Base-by-base conservation (phyloP, 768 basidiomycete species). In the Ramaria rubella region DNA sequence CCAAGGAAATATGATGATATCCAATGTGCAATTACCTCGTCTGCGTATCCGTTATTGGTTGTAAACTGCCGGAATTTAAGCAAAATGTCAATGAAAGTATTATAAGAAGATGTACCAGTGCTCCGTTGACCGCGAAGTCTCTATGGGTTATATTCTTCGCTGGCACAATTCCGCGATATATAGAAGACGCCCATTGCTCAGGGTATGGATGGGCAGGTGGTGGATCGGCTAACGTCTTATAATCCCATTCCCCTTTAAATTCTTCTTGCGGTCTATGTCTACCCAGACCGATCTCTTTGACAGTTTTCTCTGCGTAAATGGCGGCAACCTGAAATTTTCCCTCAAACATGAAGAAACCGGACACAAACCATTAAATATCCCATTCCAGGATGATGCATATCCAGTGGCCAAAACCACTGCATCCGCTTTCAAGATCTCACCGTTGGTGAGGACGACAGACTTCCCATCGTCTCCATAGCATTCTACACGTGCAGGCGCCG, bases 51-150 rank as follows among this genome's bases (percentile, higher is more conserved):
- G 33, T 73, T 73, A 62, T 82, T 81, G 0, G 79, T 70, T 0
- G 79, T 75, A 60, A 82, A 78, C 85, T 85, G 58, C 12, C 19
- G 6, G 17, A 2, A 29, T 30, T 17, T n/a, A n/a, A n/a, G n/a
- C 55, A 34, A 19, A n/a, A 26, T 29, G 26, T 24, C 8, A 24
- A 42, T 43, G 30, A 19, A n/a, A 23, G 30, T 40, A 49, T 23
- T 2, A 30, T n/a, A 54, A 56, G 23, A 40, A 14, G 4, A 67
- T 76, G 36, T 68, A 85, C 85, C 23, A 80, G 62, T 17, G 83
- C 80, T 11, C 84, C 85, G 36, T 81, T 83, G 43, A 85, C 75
- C 0, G 82, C 85, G 58, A 87, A 82, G 63, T 86, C 83, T 8
- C 78, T 71, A 4, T 69, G 69, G 2, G 64, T 19, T 40, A 86